Evolutionary conservation across 345 rosid species (phyloP), one percentile per base, ranked within the genome.

Genomic region (Boechera divaricarpa): DNA sequence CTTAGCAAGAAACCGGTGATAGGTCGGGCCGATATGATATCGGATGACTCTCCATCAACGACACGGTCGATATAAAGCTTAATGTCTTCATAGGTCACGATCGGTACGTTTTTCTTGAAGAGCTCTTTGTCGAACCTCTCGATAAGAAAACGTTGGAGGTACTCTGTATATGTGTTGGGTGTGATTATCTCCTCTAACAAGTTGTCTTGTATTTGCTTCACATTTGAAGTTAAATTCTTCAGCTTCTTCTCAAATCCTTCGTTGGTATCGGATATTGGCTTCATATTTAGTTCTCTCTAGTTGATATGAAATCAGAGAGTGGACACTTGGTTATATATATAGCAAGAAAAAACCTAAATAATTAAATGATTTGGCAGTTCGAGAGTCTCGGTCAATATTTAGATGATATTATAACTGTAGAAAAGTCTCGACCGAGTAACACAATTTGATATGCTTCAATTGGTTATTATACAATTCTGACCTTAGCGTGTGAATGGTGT

Each of bases 1-100:
- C 98, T 91, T 31, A 96, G 93, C 78, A 91, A 90, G 71, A 94
- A 83, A 82, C 93, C 97, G 3, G 94, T 87, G 59, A 94, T 88
- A 15, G 94, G 91, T 4, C 90, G 82, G 26, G 88, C 81, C 7
- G 96, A 90, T 76, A 91, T 86, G 44, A 94, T 78, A 13, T 82
- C 68, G 0, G 97, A 87, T 8, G 86, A 75, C 72, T 85, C 91
- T 59, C 98, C 97, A 35, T 83, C 78, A 35, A 92, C 91, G 48
- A 93, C 82, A 84, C 94, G 84, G 54, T 91, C 90, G 52, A 93
- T 86, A 38, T 72, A 86, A 61, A 87, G 79, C 79, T 82, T 87
- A 56, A 91, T 83, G 68, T 94, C 96, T 74, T 94, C 96, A 59
- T 91, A 94, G 67, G 83, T 84, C 53, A 94, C 97, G 39, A 91